Conservation (phyloP, 495 filamentous ascomycete genomes). For the Choiromyces venosus region DNA sequence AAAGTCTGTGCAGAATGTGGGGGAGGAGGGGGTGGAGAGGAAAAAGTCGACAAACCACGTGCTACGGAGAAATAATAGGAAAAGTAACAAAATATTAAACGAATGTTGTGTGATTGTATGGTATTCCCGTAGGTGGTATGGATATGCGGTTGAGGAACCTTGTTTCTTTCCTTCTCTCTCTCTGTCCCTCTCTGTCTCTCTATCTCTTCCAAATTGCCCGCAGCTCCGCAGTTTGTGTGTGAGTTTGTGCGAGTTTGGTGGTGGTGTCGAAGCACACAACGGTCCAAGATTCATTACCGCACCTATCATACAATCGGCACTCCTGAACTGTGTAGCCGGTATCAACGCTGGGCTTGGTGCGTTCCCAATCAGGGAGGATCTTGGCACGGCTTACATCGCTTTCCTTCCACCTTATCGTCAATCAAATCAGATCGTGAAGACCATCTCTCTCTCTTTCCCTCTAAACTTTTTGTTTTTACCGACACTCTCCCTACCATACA, state of each 20-base stretch:
- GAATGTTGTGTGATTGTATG: not conserved
- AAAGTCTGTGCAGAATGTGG: constrained; percentile 1
- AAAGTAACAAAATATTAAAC: not conserved
- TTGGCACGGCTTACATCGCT: not conserved
- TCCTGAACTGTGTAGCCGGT: not conserved
- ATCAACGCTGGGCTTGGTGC: not conserved
- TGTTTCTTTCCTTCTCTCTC: not conserved
- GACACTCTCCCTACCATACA: constrained; percentile 33
- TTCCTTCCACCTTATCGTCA: not conserved
- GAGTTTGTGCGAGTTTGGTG: not conserved
- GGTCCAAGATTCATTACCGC: not conserved
- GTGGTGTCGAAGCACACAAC: not conserved
- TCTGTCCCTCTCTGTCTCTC: not conserved
- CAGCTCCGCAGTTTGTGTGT: not conserved
- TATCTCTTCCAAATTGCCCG: not conserved
- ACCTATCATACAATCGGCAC: not conserved
- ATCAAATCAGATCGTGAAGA: not conserved
- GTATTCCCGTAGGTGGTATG: not conserved
- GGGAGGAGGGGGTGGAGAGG: not conserved
- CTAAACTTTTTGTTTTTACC: constrained; percentile 15
- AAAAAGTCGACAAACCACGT: not conserved
- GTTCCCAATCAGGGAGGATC: not conserved
- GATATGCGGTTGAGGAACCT: not conserved
- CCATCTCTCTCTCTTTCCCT: not conserved
- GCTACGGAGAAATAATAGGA: not conserved